Base-by-base conservation (phyloP, 306 rosid species). In the Prosopis cineraria region DNA sequence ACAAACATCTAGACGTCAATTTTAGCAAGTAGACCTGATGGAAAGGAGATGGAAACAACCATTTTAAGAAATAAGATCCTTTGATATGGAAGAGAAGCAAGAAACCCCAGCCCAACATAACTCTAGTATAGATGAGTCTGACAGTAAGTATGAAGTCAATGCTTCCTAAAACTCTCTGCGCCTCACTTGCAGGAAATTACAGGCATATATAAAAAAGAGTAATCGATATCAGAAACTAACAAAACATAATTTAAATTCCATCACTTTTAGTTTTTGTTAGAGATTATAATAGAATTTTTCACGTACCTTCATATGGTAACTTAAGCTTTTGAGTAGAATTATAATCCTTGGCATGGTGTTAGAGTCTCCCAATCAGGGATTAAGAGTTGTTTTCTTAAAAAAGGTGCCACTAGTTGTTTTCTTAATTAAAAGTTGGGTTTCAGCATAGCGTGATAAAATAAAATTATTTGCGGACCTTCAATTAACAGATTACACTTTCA, bases 31-130 rank as follows among this genome's bases (percentile, higher is more conserved):
- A 50, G 44, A 24, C 53, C 66, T 41, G 29, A 22, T 29, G 22
- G 53, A 45, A 76, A 76, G 47, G 27, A 24, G 34, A 19, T 17
- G 27, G 68, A 67, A 37, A 68, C 70, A 45, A 45, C 68, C 22
- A 44, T 77, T 22, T n/a, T 25, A 22, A 29, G 17, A 29, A 25
- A 41, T 11, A 25, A 37, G 37, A 13, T 72, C 47, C 30, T 36
- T 43, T 39, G 33, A 22, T 7, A 82, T 8, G 55, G 52, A 82
- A 53, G 62, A 39, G 72, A 73, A 68, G 71, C 34, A 45, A 59
- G 84, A 67, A 17, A 34, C 33, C 63, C 40, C 31, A 50, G 24
- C 11, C 63, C 41, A 25, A 7, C 22, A 56, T 45, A 60, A 48
- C 34, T 66, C 33, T 40, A 7, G 64, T 48, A 34, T 45, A 65